Base-by-base conservation (phyloP, 768 basidiomycete genomes). In the Auriscalpium vulgare region DNA sequence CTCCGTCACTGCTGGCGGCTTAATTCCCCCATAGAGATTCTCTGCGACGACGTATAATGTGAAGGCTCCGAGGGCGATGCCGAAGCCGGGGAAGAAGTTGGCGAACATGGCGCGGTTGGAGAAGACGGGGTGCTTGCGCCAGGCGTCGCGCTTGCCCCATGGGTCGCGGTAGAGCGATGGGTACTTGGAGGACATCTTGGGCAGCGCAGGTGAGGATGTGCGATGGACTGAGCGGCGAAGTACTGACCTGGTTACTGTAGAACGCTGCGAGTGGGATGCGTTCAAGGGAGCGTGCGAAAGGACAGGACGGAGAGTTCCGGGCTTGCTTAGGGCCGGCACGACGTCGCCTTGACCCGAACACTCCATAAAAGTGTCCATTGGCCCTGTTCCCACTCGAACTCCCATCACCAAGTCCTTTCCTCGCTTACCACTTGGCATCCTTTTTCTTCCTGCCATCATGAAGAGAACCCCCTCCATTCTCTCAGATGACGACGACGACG, bases 81-180 rank as follows among this genome's bases (percentile, higher is more conserved):
- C 95, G 66, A 98, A 89, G 40, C 95, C 95, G 37, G 95, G 95
- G 71, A 97, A 94, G 61, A 95, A 69, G 75, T 82, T 92, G 64
- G 86, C 76, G 75, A 97, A 86, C 90, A 94, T 94, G 63, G 81
- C 79, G 44, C 85, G 83, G 62, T 86, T 88, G 58, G 84, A 80
- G 76, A 97, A 97, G 54, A 95, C 82, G n/a, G 88, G 85, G 65
- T 83, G 84, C 69, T 85, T 92, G 65, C 94, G 80, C 93, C 92
- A 97, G 40, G 91, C 90, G 63, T 97, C 93, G 59, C 84, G 76
- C 73, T 88, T 93, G 19, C 91, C 90, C 94, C 94, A 97, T 51
- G 93, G 92, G 69, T 97, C 94, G 71, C 91, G 85, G 67, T 85
- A 94, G 53, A 89, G 74, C n/a, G 84, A 86, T 54, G 75, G 77